Conservation (phyloP, 2,329 filamentous ascomycete species). For the Phialophora tarda region DNA sequence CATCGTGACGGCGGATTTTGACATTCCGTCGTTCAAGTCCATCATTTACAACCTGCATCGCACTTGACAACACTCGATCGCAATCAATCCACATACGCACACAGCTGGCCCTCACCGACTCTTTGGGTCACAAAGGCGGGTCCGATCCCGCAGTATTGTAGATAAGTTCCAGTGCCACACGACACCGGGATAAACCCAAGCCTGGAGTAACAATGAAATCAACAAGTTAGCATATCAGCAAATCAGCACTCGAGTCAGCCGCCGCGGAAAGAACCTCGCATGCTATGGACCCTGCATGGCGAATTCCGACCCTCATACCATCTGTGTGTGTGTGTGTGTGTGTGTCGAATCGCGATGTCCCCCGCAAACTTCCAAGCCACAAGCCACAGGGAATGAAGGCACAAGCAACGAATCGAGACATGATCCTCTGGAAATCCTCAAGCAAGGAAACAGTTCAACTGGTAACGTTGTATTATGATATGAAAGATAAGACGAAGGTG, state of each 20-base stretch:
- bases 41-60: neutral
- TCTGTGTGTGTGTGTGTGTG: neutral
- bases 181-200: neutral
- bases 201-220: neutral
- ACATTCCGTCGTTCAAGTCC: neutral
- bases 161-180: neutral
- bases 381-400: neutral
- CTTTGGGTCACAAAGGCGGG: neutral
- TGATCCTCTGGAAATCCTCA: neutral
- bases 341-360: neutral
- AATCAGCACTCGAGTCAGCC: neutral
- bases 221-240: neutral
- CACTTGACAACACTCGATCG: neutral
- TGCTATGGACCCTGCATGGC: conserved; percentile 4
- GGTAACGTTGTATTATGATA: no score
- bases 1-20: neutral
- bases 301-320: neutral
- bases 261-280: conserved; percentile 17
- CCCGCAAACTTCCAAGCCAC: neutral
- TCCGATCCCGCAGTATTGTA: neutral
- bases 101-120: conserved; percentile 3
- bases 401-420: neutral
- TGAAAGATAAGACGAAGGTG: no score
- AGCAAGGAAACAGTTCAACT: no score
- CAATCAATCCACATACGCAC: neutral